A percentile compares a stretch with the other conserved stretches of the same genome.
These are phyloP conservation scores for Alliaria petiolata DNA, from an alignment of 345 rosid species.

Conservation along the genomic window DNA sequence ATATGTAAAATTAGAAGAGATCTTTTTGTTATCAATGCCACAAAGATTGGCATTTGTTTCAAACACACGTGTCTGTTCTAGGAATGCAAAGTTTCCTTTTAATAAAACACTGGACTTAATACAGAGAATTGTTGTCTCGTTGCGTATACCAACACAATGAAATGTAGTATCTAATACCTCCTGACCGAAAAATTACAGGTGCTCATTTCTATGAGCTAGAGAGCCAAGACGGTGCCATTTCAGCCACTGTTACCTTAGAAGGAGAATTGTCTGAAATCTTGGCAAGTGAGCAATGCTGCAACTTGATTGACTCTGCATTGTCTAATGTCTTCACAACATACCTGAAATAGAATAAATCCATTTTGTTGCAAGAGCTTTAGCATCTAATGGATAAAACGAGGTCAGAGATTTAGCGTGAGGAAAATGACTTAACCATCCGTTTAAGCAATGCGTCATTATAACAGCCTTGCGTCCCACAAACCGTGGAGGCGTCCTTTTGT, in stretches of 20 bases:
- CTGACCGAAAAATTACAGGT: too few relatives aligned
- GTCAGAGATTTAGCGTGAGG: background rate
- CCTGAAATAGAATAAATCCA: constrained; percentile 41
- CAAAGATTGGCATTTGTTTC: constrained; percentile 21
- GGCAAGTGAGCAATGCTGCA: constrained; percentile 87
- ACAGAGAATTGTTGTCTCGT: constrained; percentile 1
- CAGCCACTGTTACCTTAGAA: constrained; percentile 41
- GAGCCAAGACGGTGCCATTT: constrained; percentile 64
- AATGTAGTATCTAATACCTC: too few relatives aligned
- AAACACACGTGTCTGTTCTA: background rate
- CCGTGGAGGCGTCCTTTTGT: constrained; percentile 88
- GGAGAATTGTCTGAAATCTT: constrained; percentile 51
- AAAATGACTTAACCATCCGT: constrained; percentile 68
- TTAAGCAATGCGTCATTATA: constrained; percentile 89
- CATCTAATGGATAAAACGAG: background rate
- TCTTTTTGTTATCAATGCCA: background rate
- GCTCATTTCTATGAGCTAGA: constrained; percentile 23
- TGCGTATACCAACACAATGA: too few relatives aligned
- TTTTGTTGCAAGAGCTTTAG: background rate
- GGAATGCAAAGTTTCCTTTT: background rate
- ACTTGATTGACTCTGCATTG: constrained; percentile 84
- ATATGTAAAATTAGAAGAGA: constrained; percentile 23
- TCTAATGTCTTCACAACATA: constrained; percentile 91
- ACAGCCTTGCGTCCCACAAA: constrained; percentile 95
- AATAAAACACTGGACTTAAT: background rate